Base-by-base conservation (phyloP, 306 rosid genomes). In the Parietaria judaica region DNA sequence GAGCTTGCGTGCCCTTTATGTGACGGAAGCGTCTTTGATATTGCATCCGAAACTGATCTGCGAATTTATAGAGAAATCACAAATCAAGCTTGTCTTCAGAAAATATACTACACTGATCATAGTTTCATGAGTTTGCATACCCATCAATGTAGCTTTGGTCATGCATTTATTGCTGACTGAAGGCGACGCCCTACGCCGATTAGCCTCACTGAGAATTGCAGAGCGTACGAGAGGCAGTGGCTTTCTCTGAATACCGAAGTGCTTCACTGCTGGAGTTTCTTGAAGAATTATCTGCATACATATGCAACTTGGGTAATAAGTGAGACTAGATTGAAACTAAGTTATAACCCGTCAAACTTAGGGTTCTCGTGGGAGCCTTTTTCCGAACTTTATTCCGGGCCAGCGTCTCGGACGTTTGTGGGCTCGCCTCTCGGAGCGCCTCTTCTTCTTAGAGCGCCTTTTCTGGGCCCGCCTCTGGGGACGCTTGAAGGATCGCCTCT, bases 171-270 rank as follows among this genome's bases (percentile, higher is more conserved):
- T 92, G 72, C 99, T 96, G 16, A 85, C 96, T 52, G 99, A 92
- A 74, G 88, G 99, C 50, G 97, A 88, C 70, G 99, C 99, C 70
- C 99, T 88, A 67, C 96, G 80, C 51, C 99, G 82, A 75, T 92
- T 92, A 50, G 97, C 99, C 81, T 88, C 99, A 47, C 95, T 88
- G 67, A 92, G 76, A 64, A 92, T 90, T 54, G 87, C 71, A 57
- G 97, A 80, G 67, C 95, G 99, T 72, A 88, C 97, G 55, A 92
- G 95, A 62, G 99, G 97, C 78, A 92, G 80, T 36, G 88, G 84
- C 71, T 92, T 92, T 74, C 84, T 86, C 73, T 80, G 95, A 72
- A 92, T 82, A 65, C 90, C 95, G 61, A 92, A 86, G 79, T 83
- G 87, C 80, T 84, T 86, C 66, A 64, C 61, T 65, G 74, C 72